Evolutionary conservation across 768 basidiomycete genomes (phyloP).

Genomic region (Cystoderma amianthinum): DNA sequence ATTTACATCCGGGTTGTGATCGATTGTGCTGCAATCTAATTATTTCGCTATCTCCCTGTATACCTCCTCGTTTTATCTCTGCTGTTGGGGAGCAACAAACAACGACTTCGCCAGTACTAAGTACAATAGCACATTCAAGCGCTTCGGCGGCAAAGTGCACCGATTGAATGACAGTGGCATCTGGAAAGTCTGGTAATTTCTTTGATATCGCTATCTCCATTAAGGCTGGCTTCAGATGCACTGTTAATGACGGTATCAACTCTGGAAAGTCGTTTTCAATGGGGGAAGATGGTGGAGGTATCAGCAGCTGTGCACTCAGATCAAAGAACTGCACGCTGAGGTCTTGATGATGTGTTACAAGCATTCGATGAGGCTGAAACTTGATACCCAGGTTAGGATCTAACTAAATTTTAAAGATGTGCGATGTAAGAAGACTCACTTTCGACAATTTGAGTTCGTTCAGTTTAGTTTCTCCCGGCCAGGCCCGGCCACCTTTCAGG

Average conservation of each 20-base stretch:
- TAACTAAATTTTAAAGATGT: too few species aligned
- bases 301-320: slow-evolving; percentile 60
- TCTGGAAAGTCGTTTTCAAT: slow-evolving; percentile 59
- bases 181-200: slow-evolving; percentile 12
- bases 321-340: slow-evolving; percentile 69
- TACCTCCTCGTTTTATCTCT: neutral
- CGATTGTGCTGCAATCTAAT: slow-evolving; percentile 14
- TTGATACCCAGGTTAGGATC: too few species aligned
- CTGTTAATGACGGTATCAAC: slow-evolving; percentile 52
- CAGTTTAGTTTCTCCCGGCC: slow-evolving; percentile 40
- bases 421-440: slow-evolving; percentile 22
- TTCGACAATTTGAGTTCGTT: slow-evolving; percentile 51
- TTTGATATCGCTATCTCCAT: slow-evolving; percentile 30
- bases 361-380: slow-evolving; percentile 58
- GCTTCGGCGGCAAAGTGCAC: slow-evolving; percentile 48
- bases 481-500: slow-evolving; percentile 49
- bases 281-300: slow-evolving; percentile 32
- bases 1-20: slow-evolving; percentile 27
- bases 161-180: slow-evolving; percentile 25
- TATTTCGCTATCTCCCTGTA: slow-evolving; percentile 35
- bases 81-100: slow-evolving; percentile 32
- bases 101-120: slow-evolving; percentile 51
- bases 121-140: slow-evolving; percentile 47
- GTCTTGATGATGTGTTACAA: slow-evolving; percentile 59
- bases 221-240: slow-evolving; percentile 49